Evolutionary conservation across 1,139 yeast species (phyloP).

Genomic region (Taphrina populina): DNA sequence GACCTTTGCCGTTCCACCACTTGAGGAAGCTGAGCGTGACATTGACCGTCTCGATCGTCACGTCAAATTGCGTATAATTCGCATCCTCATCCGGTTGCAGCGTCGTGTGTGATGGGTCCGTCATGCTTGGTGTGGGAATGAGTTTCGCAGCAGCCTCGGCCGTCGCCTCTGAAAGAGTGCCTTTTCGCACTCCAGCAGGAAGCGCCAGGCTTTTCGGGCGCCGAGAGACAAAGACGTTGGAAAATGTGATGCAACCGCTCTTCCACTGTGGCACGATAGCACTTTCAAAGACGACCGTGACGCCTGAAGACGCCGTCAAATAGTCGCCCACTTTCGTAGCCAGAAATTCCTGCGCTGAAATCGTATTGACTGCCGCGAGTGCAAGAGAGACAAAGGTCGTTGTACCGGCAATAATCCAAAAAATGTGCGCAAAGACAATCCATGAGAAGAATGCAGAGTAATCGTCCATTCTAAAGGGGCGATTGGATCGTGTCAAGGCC

Average conservation of each 20-base stretch:
- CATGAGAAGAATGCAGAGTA: conserved; percentile 86
- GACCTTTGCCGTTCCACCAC: conserved; percentile 85
- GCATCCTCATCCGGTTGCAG: conserved; percentile 61
- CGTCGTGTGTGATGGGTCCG: conserved; percentile 1
- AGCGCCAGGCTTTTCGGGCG: conserved; percentile 59
- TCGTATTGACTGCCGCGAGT: conserved; percentile 77
- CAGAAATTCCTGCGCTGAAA: conserved; percentile 83
- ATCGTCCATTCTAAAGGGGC: conserved; percentile 86
- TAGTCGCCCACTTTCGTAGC: conserved; percentile 79
- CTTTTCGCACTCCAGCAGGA: conserved; percentile 54
- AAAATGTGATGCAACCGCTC: conserved; percentile 78
- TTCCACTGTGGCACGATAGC: conserved; percentile 96
- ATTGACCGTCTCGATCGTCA: conserved; percentile 81
- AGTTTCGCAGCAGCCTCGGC: conserved; percentile 45
- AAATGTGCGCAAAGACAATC: conserved; percentile 81
- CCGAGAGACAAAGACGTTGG: conserved; percentile 80
- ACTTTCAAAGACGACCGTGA: conserved; percentile 83
- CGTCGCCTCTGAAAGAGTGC: conserved; percentile 59
- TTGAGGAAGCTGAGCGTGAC: conserved; percentile 75
- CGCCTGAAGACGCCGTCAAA: conserved; percentile 79
- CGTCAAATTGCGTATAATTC: conserved; percentile 90
- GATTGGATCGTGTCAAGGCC: conserved; percentile 60
- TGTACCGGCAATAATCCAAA: conserved; percentile 76
- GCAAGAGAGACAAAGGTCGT: conserved; percentile 83
- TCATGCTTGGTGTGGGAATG: conserved; percentile 10